Evolutionary conservation across 331 rosid genomes (phyloP).

Genomic region (Acacia concinna): DNA sequence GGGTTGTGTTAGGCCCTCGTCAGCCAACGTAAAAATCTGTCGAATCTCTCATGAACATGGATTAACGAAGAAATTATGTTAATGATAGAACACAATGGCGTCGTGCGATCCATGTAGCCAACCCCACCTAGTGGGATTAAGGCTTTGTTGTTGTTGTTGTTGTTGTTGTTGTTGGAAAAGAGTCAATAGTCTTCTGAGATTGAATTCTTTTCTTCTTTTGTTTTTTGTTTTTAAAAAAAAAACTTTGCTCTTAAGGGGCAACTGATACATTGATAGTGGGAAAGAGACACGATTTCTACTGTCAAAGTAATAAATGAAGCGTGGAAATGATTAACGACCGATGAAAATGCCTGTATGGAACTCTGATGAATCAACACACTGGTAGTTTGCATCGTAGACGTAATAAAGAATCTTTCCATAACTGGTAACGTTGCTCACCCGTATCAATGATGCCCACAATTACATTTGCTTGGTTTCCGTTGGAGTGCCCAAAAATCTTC

Average conservation of each 20-base stretch:
- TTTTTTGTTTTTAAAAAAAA: not conserved
- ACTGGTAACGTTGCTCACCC: conserved; percentile 42
- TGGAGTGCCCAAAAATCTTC: conserved; percentile 55
- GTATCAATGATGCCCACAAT: conserved; percentile 78
- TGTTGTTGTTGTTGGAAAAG: no score
- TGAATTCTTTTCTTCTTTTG: not conserved
- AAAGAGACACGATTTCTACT: not conserved
- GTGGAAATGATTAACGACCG: not conserved
- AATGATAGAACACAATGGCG: no score
- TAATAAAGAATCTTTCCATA: not conserved
- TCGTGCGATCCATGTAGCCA: no score
- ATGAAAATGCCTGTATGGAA: not conserved
- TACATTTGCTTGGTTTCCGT: conserved; percentile 66
- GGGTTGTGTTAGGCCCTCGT: no score
- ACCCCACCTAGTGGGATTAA: no score
- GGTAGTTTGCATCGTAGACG: not conserved
- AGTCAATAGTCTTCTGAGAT: not conserved
- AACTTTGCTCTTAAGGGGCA: not conserved
- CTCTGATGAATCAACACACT: not conserved
- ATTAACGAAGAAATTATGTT: no score
- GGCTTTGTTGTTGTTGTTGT: no score
- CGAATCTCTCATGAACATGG: no score
- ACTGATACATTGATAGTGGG: not conserved
- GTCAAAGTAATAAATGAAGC: not conserved
- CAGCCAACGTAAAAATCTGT: no score